Evolutionary conservation across 2,329 filamentous ascomycete species (phyloP), one percentile per base, ranked within the genome.

Genomic region (Colletotrichum neosansevieriae): DNA sequence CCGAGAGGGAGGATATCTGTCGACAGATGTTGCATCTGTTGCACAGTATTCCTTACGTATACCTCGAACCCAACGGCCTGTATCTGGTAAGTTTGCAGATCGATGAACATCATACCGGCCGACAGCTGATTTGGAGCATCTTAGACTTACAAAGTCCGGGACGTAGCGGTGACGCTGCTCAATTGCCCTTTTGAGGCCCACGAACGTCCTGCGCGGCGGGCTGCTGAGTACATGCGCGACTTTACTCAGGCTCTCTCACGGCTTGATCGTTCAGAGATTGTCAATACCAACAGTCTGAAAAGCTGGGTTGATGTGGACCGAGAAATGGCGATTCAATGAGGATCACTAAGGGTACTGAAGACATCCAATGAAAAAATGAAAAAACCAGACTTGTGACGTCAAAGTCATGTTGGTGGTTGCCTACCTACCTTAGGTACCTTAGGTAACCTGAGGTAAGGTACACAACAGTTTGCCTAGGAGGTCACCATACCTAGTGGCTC

Each of bases 21-120:
- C 76, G 78, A 1, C 79, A 79, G 62, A 69, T 80, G 34, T 72
- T 80, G 17, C 77, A 78, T 50, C 63, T 80, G 3, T 62, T 80
- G 4, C 77, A 79, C 13, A 75, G 75, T 36, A 77, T 78, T 9
- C 74, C 76, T 0, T 73, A 76, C 1, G 56, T 71, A 0, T 73
- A 75, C 50, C 66, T 79, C 3, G 79, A 80, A 57, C 74, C 77
- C 0, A 80, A 79, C 17, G 78, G 79, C 1, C 67, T 78, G 7
- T 75, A 79, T 61, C 64, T 80, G 21, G 75, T 77, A 67, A 49
- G 71, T 68, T 68, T 15, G 42, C n/a, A 9, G 1, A 2, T 1
- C 11, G 4, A 13, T 17, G 10, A 38, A 34, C 17, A 29, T 3
- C 21, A 9, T 58, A 21, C 58, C n/a, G 12, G 11, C n/a, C 29